Base-by-base conservation (phyloP, 257 asterid species). In the Oldenlandia corymbosa region DNA sequence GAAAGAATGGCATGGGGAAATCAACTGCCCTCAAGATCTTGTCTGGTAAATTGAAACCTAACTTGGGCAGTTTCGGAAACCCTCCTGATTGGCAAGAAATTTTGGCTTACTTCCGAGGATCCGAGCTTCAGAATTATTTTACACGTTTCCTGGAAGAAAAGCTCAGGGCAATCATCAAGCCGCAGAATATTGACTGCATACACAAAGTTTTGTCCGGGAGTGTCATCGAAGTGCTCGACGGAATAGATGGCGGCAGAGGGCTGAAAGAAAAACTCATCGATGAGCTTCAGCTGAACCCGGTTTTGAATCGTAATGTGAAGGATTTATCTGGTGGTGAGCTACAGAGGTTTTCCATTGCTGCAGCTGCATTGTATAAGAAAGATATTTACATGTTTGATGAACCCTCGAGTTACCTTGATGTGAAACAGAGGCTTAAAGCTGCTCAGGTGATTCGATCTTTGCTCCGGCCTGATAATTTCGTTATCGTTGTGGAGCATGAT, bases 71-170 rank as follows among this genome's bases (percentile, higher is more conserved):
- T 72, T 93, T 90, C 77, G 81, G 73, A 96, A 90, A 84, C 67
- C 99, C 99, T 57, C 99, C 99, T 64, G 97, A 93, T 71, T 93
- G 99, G 99, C 97, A 90, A 76, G 97, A 93, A 78, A 93, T 93
- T 58, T 80, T 90, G 86, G 87, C 97, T 52, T 81, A 93, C 78
- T 93, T 93, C 67, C 85, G 99, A 74, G 99, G 99, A 64, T 93
- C 99, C 63, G 99, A 93, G 72, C 78, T 93, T 73, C 99, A 93
- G 78, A 93, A 93, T 73, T 93, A 87, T 73, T 93, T 93, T 68
- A 90, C 99, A 69, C 96, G 96, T 54, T 85, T 93, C 74, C 83
- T 90, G 72, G 99, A 93, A 85, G 99, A 93, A 76, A 85, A 93
- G 75, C 75, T 93, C 66, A 93, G 87, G 97, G 99, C 99, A 31